Percentiles rank a stretch among this genome's conserved stretches.
Evolutionary conservation across 805 yeast genomes (phyloP).

Genomic region (Cyberlindnera xylosilytica): DNA sequence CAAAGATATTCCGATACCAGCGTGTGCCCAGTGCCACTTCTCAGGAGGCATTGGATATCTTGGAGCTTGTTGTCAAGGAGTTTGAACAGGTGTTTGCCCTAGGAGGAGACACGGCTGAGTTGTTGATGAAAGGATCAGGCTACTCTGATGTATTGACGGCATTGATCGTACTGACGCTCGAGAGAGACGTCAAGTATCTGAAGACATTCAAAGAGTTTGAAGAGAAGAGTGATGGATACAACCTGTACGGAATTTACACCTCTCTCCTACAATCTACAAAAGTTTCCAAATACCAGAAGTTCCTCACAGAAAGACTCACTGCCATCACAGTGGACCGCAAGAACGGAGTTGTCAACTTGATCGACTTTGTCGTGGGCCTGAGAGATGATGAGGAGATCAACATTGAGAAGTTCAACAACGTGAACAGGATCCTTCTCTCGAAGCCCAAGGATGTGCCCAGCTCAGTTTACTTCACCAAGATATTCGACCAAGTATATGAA

Average conservation of each 20-base stretch:
- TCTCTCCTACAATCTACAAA: constrained; percentile 49
- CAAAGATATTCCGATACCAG: constrained; percentile 19
- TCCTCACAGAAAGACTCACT: constrained; percentile 50
- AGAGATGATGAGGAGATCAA: constrained; percentile 70
- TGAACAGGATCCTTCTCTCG: constrained; percentile 59
- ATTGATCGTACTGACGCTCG: constrained; percentile 40
- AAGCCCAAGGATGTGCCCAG: constrained; percentile 54
- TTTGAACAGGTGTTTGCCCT: constrained; percentile 25
- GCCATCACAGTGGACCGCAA: constrained; percentile 52
- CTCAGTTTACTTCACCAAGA: constrained; percentile 47
- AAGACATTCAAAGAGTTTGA: constrained; percentile 33
- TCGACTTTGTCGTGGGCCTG: constrained; percentile 75
- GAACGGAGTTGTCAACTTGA: constrained; percentile 69
- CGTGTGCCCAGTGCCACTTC: constrained; percentile 13
- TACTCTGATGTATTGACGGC: constrained; percentile 56
- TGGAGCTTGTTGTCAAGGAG: constrained; percentile 16
- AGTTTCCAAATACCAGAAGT: constrained; percentile 43
- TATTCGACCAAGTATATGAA: constrained; percentile 63
- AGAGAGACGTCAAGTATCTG: constrained; percentile 20
- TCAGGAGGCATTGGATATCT: constrained; percentile 1
- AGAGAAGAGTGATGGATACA: constrained; percentile 57
- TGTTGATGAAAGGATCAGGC: constrained; percentile 64
- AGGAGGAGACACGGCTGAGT: constrained; percentile 35
- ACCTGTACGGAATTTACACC: constrained; percentile 58
- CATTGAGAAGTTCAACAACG: constrained; percentile 61